Evolutionary conservation across 2,329 filamentous ascomycete genomes (phyloP), one percentile per base, ranked within the genome.

Genomic region (Fusarium globosum): DNA sequence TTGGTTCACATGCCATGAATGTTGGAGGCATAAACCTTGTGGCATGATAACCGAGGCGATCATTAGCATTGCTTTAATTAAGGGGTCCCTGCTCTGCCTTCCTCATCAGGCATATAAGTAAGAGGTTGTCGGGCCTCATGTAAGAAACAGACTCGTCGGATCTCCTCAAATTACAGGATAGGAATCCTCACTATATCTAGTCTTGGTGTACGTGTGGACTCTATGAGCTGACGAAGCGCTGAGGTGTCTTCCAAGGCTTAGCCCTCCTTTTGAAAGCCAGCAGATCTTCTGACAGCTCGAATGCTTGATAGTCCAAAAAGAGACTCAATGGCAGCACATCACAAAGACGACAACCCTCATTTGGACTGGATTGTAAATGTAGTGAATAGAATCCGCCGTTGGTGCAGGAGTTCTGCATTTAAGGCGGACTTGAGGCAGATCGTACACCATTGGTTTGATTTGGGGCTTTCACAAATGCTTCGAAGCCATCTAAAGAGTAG

Each of bases 401-500:
- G 28, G 12, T 45, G 21, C 16, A 30, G 7, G 16, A 39, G 26
- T 30, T 33, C 48, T 60, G 46, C 41, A 51, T n/a, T 16, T 9
- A 42, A 33, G 67, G 52, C 56, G 53, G 11, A 52, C 30, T 36
- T 20, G 15, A 46, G 43, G 21, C 30, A 26, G 51, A 36, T 11
- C 38, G 18, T 39, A 33, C 26, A 35, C 55, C 61, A 57, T 45
- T 57, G 14, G 16, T 71, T 71, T 68, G 69, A 71, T 55, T 71
- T 71, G 69, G 42, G 55, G 61, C 68, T n/a, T 16, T n/a, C 23
- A 8, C 23, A 6, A 11, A 20, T 15, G 33, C 36, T 35, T 36
- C 35, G 35, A 45, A 63, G 28, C 18, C 14, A 23, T 30, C 16
- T 26, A 42, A 23, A 45, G 39, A 42, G n/a, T 38, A 48, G 23